Evolutionary conservation across 495 filamentous ascomycete genomes (phyloP).

Genomic region (Clohesyomyces aquaticus): DNA sequence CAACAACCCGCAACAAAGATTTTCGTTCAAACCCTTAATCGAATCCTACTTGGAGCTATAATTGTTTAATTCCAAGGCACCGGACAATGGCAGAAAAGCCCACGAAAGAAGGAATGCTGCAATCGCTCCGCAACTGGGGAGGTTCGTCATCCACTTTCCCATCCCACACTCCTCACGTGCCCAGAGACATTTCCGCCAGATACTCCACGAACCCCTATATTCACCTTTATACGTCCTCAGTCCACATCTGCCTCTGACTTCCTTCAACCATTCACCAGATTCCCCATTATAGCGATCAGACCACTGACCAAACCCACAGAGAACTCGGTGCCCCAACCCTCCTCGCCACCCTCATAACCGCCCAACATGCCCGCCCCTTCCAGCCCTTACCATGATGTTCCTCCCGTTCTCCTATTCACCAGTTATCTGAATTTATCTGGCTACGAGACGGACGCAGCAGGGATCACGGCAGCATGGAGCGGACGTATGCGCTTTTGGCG

Average conservation of each 20-base stretch:
- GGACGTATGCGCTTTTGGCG: slow-evolving; percentile 78
- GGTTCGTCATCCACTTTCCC: slow-evolving; percentile 57
- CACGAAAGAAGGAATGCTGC: slow-evolving; percentile 46
- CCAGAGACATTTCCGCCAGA: no score
- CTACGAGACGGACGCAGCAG: slow-evolving; percentile 81
- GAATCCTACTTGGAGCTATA: no score
- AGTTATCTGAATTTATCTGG: slow-evolving; percentile 81
- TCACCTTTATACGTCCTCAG: slow-evolving; percentile 33
- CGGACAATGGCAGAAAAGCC: slow-evolving; percentile 48
- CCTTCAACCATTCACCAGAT: no score
- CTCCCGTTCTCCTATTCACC: slow-evolving; percentile 81
- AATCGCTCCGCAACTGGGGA: slow-evolving; percentile 67
- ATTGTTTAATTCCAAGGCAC: no score
- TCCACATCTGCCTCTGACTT: no score
- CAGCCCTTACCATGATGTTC: slow-evolving; percentile 75
- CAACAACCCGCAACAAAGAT: background rate
- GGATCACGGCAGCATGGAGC: slow-evolving; percentile 82
- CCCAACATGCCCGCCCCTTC: slow-evolving; percentile 76
- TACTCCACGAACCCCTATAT: slow-evolving; percentile 30
- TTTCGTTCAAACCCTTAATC: no score
- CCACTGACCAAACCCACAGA: no score
- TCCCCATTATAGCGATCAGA: no score
- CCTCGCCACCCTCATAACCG: slow-evolving; percentile 76
- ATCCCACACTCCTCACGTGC: slow-evolving; percentile 40
- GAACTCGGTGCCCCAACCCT: slow-evolving; percentile 77